phyloP scores from a whole-genome alignment of 2,329 filamentous ascomycete genomes.

The Claviceps purpurea region DNA sequence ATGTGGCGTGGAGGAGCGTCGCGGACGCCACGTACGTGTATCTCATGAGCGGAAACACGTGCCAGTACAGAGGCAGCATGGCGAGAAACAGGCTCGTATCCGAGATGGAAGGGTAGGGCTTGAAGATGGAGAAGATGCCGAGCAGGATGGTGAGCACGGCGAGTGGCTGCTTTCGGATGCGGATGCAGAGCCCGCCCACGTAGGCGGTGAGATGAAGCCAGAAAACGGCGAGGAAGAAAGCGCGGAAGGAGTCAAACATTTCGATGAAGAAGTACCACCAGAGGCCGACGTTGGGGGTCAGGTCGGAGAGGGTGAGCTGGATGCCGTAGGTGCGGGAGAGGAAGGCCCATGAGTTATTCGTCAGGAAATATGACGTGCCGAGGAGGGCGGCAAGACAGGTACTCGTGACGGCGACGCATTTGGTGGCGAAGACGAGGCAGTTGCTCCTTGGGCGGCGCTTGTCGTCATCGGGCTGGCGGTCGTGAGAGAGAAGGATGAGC shows the following conservation, averaged over 20 bases:
- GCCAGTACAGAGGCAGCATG: conserved; percentile 73
- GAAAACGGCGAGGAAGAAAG: conserved; percentile 95
- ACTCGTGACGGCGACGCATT: conserved; percentile 38
- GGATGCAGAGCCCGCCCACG: conserved; percentile 71
- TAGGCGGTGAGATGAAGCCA: conserved; percentile 92
- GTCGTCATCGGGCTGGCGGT: conserved; percentile 32
- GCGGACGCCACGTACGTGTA: conserved; percentile 82
- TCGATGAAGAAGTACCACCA: conserved; percentile 99
- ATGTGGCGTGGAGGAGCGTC: conserved; percentile 72
- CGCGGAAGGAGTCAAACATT: conserved; percentile 96
- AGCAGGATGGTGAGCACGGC: conserved; percentile 74
- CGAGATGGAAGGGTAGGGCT: conserved; percentile 87
- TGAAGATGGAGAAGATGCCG: conserved; percentile 88
- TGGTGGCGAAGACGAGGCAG: conserved; percentile 35
- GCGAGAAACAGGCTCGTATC: conserved; percentile 80
- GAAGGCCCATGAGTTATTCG: conserved; percentile 75
- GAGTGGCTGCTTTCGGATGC: conserved; percentile 72
- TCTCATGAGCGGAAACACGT: conserved; percentile 84
- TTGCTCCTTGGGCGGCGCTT: conserved; percentile 22
- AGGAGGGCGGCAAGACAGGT: conserved; percentile 50
- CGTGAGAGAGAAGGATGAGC: conserved; percentile 66
- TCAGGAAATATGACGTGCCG: conserved; percentile 57
- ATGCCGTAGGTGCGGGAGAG: conserved; percentile 82
- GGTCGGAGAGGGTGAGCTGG: conserved; percentile 76
- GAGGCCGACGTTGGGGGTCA: conserved; percentile 87